These are phyloP conservation scores for Fimicolochytrium jonesii DNA, from an alignment of 192 early-diverging fungal species.

Conservation along the genomic window DNA sequence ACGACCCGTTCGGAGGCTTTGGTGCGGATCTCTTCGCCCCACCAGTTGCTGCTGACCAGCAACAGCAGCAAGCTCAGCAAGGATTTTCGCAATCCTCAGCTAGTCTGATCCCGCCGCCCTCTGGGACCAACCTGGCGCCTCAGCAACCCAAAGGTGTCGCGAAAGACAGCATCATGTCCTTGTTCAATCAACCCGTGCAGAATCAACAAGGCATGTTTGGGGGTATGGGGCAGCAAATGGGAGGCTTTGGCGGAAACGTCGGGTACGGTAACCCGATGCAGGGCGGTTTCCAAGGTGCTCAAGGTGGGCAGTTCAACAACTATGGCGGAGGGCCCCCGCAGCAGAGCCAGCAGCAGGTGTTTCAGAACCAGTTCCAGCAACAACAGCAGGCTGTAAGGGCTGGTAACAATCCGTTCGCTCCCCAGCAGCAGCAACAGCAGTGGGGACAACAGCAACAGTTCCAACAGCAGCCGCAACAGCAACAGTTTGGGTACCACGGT, in stretches of 20 bases:
- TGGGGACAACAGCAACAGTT: slow-evolving; percentile 5
- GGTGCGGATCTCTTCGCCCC: neutral
- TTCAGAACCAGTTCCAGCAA: too few species aligned
- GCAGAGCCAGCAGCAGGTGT: neutral
- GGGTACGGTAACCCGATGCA: neutral
- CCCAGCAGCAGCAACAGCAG: slow-evolving; percentile 9
- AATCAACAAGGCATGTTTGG: neutral
- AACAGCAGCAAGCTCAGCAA: slow-evolving; percentile 19
- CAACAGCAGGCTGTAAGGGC: too few species aligned
- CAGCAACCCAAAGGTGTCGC: slow-evolving; percentile 1
- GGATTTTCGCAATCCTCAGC: neutral
- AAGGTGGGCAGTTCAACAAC: slow-evolving; percentile 3
- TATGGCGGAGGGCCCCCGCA: neutral
- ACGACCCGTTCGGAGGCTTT: slow-evolving; percentile 13
- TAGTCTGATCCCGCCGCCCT: neutral
- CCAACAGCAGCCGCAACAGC: neutral
- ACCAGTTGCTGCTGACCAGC: slow-evolving; percentile 1
- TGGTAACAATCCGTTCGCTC: neutral
- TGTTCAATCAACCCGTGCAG: slow-evolving; percentile 26
- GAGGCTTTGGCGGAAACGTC: neutral
- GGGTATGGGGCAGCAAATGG: neutral
- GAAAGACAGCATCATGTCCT: slow-evolving; percentile 37
- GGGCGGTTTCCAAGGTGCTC: neutral
- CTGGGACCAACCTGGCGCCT: too few species aligned
- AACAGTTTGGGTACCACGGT: neutral